Percentiles rank a stretch among this genome's conserved stretches.
Conservation (phyloP, 78 protist genomes). For the Dictyostelium intermedium region DNA sequence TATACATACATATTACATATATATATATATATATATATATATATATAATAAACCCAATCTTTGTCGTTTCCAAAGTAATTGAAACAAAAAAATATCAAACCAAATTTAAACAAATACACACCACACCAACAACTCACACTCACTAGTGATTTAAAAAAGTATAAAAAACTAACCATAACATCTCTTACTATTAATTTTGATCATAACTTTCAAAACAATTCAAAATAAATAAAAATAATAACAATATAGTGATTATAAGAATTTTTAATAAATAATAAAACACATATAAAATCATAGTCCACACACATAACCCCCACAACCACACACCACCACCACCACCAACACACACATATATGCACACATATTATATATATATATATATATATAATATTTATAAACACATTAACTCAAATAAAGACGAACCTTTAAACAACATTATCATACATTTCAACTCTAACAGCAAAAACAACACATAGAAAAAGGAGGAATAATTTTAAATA, state of each 20-base stretch:
- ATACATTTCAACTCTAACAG: background rate
- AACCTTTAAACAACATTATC: background rate
- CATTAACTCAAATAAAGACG: too few species aligned
- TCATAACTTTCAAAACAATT: background rate
- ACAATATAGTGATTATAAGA: background rate
- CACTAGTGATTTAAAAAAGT: background rate
- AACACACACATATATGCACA: background rate
- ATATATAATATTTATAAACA: background rate
- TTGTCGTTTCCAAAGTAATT: background rate
- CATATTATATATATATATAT: background rate
- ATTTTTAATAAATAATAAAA: background rate
- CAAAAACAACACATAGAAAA: background rate
- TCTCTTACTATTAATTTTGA: background rate
- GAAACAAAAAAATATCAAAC: background rate
- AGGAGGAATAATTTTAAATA: background rate
- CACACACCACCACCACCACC: background rate
- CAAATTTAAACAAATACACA: background rate
- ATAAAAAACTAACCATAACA: background rate
- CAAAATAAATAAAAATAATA: background rate
- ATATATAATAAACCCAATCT: background rate
- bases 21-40: background rate
- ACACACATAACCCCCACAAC: background rate
- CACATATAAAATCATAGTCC: background rate
- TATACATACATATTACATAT: too few species aligned
- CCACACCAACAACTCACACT: background rate